Base-by-base conservation (phyloP, 148 eudicot genomes). In the Agrostemma githago region DNA sequence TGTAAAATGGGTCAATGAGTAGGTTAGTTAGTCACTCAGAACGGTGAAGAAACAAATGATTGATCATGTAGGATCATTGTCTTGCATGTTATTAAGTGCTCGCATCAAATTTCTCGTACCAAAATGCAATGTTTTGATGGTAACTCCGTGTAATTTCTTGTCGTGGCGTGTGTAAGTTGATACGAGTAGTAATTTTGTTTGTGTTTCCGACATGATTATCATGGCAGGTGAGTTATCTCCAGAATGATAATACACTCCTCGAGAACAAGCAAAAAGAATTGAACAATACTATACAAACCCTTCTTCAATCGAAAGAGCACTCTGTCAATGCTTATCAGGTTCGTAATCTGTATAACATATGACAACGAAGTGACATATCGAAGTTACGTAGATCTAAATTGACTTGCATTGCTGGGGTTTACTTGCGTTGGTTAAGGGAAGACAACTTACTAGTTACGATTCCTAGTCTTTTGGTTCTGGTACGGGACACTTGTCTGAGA, bases 191-290 rank as follows among this genome's bases (percentile, higher is more conserved):
- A 68, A 46, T 19, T 40, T 68, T 66, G 70, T 57, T 12, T n/a
- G 5, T 51, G 16, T 40, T 60, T 66, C 3, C 21, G 61, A 17
- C 34, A 20, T 17, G 37, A 43, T 20, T 19, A 42, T 76, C 21
- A 21, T 46, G 51, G 54, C 76, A 89, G 90, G 88, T 89, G 39
- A 78, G 68, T 68, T 83, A 72, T 80, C 84, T 89, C 65, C 84
- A 85, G 70, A 83, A 78, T 68, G 92, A 85, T 62, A 85, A 86
- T 80, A 64, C 71, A 77, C 69, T 85, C 80, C 89, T 88, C 66
- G 86, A 86, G 75, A 86, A 73, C 77, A 86, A 86, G 79, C 87
- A 83, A 61, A 85, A 89, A 76, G 88, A 89, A 76, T 73, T 86
- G 81, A 85, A 85, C 75, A 86, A 64, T 68, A 80, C 86, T 46